Base-by-base conservation (phyloP, 345 rosid genomes). In the Acer yangbiense region DNA sequence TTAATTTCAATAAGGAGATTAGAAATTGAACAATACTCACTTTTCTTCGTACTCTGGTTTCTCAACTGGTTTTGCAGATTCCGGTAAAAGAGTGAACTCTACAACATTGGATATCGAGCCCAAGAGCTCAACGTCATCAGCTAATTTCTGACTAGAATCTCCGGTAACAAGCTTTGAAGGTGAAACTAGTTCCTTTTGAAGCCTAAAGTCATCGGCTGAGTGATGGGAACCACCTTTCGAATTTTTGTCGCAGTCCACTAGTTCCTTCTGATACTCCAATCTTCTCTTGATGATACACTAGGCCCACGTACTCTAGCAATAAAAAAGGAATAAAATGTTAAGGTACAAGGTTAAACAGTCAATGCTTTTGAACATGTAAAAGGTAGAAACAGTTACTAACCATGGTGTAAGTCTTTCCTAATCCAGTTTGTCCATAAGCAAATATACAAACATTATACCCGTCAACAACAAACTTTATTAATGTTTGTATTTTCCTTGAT, bases 31-130 rank as follows among this genome's bases (percentile, higher is more conserved):
- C 8, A 76, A 79, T 58, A 82, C 90, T 83, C 20, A 95, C 98
- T 87, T 92, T 71, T 85, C 90, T 50, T 79, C 74, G 75, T 80
- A 80, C 67, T 72, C 82, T 41, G 85, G 25, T 85, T 89, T 88
- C 48, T 75, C 90, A 27, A 83, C 54, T 70, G 83, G 87, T 85
- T 89, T 82, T 63, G 61, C 67, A 64, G 85, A 27, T 84, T 89
- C 97, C 71, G 97, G 93, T 79, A 94, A 94, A 67, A 91, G 93
- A 79, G 92, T 83, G 73, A 84, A 84, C 83, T 94, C 98, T 72
- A 91, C 93, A 11, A 85, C 85, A 82, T 93, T 93, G 76, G 82
- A 52, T 63, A 90, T 65, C 6, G 97, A 89, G 66, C 92, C 93
- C 77, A 95, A 72, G 77, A 92, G 94, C 67, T 90, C 93, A 81